Conservation (phyloP, 148 eudicot species). For the Suaeda aralocaspica region DNA sequence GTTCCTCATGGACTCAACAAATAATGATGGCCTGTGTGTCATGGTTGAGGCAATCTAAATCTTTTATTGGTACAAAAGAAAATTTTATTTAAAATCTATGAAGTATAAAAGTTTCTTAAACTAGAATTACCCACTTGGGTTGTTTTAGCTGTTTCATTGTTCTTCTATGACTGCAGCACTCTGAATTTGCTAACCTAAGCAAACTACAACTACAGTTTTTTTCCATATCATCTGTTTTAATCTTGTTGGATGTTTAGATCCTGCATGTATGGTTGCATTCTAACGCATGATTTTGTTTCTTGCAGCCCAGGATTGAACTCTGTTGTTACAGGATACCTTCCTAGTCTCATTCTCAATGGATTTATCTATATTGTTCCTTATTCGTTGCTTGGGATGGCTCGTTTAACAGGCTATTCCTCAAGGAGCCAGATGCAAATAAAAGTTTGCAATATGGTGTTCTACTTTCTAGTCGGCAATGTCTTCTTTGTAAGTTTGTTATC, state of each 20-base stretch:
- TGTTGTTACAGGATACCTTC: constrained; percentile 79
- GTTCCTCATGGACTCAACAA: neutral
- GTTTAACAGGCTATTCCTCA: constrained; percentile 67
- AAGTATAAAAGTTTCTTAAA: neutral
- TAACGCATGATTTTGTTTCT: constrained; percentile 11
- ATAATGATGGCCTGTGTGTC: neutral
- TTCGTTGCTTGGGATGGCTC: constrained; percentile 73
- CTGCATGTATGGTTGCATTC: neutral
- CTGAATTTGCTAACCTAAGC: neutral
- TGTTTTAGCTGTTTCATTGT: neutral
- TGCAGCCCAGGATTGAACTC: constrained; percentile 81
- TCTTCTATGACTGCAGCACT: neutral
- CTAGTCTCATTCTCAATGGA: constrained; percentile 78
- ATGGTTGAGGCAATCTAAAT: neutral
- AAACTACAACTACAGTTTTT: neutral
- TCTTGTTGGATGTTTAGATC: neutral
- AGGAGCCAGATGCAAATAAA: constrained; percentile 66
- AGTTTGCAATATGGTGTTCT: constrained; percentile 87
- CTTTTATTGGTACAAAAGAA: neutral
- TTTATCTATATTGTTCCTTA: constrained; percentile 77
- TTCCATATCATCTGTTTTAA: neutral
- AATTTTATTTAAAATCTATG: neutral
- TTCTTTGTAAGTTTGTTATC: constrained; percentile 84
- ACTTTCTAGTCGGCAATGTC: constrained; percentile 82
- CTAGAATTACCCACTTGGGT: neutral